These are phyloP conservation scores for Calocybe gangraenosa DNA, from an alignment of 768 basidiomycete genomes.

Conservation along the genomic window DNA sequence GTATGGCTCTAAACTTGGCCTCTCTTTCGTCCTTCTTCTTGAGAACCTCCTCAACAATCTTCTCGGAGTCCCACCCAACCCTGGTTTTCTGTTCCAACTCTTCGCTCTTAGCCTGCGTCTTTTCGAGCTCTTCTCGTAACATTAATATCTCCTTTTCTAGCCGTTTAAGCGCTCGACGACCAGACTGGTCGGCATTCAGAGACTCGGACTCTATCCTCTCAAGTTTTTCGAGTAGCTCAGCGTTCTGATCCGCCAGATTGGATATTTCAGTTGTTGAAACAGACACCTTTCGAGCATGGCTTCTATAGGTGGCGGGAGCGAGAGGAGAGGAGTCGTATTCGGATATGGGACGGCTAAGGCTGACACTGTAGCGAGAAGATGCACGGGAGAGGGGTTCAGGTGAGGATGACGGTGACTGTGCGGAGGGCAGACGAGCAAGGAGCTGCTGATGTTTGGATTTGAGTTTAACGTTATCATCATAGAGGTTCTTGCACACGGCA, in stretches of 20 bases:
- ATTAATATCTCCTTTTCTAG: conserved; percentile 79
- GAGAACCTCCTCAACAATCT: conserved; percentile 38
- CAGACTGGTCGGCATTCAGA: conserved; percentile 56
- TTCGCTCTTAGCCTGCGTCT: conserved; percentile 64
- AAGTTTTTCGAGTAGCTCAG: conserved; percentile 71
- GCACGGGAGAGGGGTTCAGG: conserved; percentile 29
- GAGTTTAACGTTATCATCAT: conserved; percentile 63
- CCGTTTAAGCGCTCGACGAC: conserved; percentile 63
- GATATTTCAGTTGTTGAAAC: conserved; percentile 68
- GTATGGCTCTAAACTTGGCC: conserved; percentile 49
- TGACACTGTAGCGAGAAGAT: conserved; percentile 24
- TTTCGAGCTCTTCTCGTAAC: conserved; percentile 72
- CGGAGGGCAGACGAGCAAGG: conserved; percentile 58
- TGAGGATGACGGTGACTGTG: conserved; percentile 31
- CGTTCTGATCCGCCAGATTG: conserved; percentile 76
- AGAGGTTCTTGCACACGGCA: conserved; percentile 62
- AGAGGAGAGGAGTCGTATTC: conserved; percentile 17
- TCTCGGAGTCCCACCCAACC: conserved; percentile 36
- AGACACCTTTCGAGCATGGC: conserved; percentile 48
- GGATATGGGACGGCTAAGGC: conserved; percentile 19
- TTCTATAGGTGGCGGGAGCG: conserved; percentile 18
- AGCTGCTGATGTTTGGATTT: conserved; percentile 71
- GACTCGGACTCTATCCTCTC: conserved; percentile 75
- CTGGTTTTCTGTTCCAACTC: conserved; percentile 68
- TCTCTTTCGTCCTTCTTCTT: conserved; percentile 48